Base-by-base conservation (phyloP, 2,329 filamentous ascomycete genomes). In the Lachnellula arida region DNA sequence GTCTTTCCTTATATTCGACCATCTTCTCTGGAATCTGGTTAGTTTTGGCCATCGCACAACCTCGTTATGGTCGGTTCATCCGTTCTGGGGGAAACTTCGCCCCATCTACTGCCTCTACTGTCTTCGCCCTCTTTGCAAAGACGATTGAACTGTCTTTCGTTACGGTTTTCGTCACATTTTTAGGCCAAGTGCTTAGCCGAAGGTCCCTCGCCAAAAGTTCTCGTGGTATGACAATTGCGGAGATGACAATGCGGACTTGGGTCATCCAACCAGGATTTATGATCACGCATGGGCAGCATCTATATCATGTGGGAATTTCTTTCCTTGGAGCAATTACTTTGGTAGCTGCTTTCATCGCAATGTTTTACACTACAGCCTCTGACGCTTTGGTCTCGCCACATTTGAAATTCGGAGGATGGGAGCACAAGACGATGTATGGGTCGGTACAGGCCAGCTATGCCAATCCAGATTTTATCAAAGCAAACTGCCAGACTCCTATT, bases 201-300 rank as follows among this genome's bases (percentile, higher is more conserved):
- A 75, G 47, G 63, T 49, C 58, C 9, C 63, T 64, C 58, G 70
- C 71, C 44, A 79, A 77, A 53, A 74, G 77, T 9, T 79, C 81
- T 0, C 74, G 75, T 1, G 88, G 88, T 2, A 80, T 91, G 57
- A 89, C 84, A 0, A 77, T 93, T 14, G 85, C 88, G 0, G 88
- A 92, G 65, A 82, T 92, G 75, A 85, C 80, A 15, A 90, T 92
- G 86, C 79, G 88, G 42, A 79, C 79, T 44, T 92, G 88, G 88
- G 80, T 87, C 19, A 81, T 85, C 73, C 83, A 87, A 70, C 87
- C 88, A 0, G 89, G 89, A 0, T 86, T 83, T 0, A 75, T 93
- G 60, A 75, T 93, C 19, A 88, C 86, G 0, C 84, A 89, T 62
- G 87, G 78, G 70, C 78, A 86, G 59, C 81, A 80, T 4, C 73